These are phyloP conservation scores for Angomonas ambiguus DNA, from an alignment of 208 protist species.

Conservation along the genomic window DNA sequence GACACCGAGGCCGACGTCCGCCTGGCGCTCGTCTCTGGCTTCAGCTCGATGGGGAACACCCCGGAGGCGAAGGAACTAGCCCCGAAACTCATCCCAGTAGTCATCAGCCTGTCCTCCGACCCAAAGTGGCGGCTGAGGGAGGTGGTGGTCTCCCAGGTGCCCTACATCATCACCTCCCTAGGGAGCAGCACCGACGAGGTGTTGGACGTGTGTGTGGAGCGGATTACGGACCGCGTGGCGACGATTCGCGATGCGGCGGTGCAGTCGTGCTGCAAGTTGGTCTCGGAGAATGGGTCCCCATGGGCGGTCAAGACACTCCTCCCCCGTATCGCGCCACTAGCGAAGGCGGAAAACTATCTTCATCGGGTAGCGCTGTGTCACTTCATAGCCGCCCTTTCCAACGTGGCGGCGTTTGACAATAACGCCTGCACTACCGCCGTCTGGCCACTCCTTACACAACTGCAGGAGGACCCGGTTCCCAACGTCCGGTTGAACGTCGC, in stretches of 20 bases:
- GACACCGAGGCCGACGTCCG: slow-evolving; percentile 82
- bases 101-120: slow-evolving; percentile 71
- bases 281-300: slow-evolving; percentile 48
- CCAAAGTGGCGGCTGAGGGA: slow-evolving; percentile 87
- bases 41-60: slow-evolving; percentile 84
- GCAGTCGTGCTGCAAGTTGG: slow-evolving; percentile 76
- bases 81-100: slow-evolving; percentile 75
- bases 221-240: slow-evolving; percentile 77
- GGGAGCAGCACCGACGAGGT: slow-evolving; percentile 68
- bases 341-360: slow-evolving; percentile 64
- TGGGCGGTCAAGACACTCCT: slow-evolving; percentile 68
- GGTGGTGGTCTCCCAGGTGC: slow-evolving; percentile 79
- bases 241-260: slow-evolving; percentile 81
- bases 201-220: slow-evolving; percentile 72
- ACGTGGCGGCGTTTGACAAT: slow-evolving; percentile 45
- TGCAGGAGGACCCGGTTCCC: slow-evolving; percentile 61
- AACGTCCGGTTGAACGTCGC: slow-evolving; percentile 84
- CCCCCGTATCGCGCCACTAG: slow-evolving; percentile 54
- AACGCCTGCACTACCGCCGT: slow-evolving; percentile 40
- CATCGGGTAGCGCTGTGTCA: slow-evolving; percentile 75
- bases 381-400: slow-evolving; percentile 59
- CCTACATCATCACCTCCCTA: slow-evolving; percentile 74
- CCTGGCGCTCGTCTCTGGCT: slow-evolving; percentile 78
- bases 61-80: slow-evolving; percentile 76
- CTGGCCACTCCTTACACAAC: slow-evolving; percentile 59